Base-by-base conservation (phyloP, 1,284 basidiomycete genomes). In the Lentinula novae-zelandiae region DNA sequence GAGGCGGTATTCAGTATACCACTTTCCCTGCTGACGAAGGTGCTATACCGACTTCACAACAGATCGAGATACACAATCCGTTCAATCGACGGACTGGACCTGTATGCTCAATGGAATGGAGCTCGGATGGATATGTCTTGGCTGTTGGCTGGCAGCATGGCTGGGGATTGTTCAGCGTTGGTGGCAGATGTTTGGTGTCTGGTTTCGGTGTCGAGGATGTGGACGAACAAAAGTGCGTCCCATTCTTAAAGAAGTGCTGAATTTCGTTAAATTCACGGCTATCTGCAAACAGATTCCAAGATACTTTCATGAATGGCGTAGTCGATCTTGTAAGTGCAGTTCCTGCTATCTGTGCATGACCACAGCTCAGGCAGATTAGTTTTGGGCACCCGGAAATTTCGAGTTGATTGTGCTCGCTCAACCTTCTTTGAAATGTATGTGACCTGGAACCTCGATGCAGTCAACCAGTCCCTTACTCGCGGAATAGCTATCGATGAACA, bases 51-150 rank as follows among this genome's bases (percentile, higher is more conserved):
- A 79, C 79, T 69, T 80, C 85, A 57, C 78, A 87, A 69, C 71
- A 72, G 64, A 68, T 91, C 57, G 72, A 83, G 46, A 72, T 87
- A 49, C 85, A 86, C 6, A 82, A 82, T 63, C 77, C 82, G 44
- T 82, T 84, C 65, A 80, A 80, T 60, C 76, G 77, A 63, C 72
- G 82, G 5, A 86, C 86, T 1, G 96, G 96, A 0, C 73, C 81
- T n/a, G 89, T 98, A 1, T 84, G 76, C 51, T 75, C 85, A 12
- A 80, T 98, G 72, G 86, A 93, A 65, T 98, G 95, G 93, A 96
- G 89, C 60, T 92, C 91, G 2, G 97, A 99, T 73, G 97, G 96
- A 1, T 95, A 97, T 73, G 94, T 93, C 0, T 80, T 99, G n/a
- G 96, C 95, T n/a, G 93, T 95, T 0, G 96, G 93, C 0, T 98